Conservation (phyloP, 495 filamentous ascomycete genomes). For the Cetradonia linearis region DNA sequence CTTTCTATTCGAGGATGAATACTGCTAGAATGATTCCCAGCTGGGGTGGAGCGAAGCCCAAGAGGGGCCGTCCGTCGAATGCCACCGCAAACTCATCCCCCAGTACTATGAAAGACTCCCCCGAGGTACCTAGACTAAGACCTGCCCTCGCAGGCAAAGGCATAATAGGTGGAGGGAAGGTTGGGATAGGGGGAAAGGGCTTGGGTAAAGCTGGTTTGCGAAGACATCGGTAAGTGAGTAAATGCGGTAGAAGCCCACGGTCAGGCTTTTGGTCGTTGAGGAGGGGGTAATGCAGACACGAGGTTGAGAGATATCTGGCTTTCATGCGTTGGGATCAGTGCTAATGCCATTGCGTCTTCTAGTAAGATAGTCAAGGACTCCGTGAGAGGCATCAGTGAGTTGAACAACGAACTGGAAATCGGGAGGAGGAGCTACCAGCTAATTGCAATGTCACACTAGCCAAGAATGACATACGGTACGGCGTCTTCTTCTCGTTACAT, state of each 20-base stretch:
- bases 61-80: neutral
- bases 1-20: neutral
- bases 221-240: slow-evolving; percentile 20
- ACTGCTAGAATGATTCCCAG: neutral
- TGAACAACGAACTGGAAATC: neutral
- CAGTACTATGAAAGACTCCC: neutral
- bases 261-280: neutral
- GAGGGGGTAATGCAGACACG: neutral
- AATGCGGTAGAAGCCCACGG: neutral
- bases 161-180: slow-evolving; percentile 18
- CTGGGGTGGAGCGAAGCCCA: neutral
- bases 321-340: neutral
- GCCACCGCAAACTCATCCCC: neutral
- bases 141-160: slow-evolving; percentile 20
- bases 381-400: slow-evolving; percentile 56
- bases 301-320: neutral
- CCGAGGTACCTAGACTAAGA: neutral
- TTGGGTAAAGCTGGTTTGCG: slow-evolving; percentile 20
- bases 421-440: slow-evolving; percentile 19
- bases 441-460: slow-evolving; percentile 33
- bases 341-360: neutral
- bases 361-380: slow-evolving; percentile 54
- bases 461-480: slow-evolving; percentile 58
- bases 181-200: slow-evolving; percentile 23
- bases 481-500: too few species aligned